Conservation (phyloP, 2,329 filamentous ascomycete species). For the Trichoderma sp. region DNA sequence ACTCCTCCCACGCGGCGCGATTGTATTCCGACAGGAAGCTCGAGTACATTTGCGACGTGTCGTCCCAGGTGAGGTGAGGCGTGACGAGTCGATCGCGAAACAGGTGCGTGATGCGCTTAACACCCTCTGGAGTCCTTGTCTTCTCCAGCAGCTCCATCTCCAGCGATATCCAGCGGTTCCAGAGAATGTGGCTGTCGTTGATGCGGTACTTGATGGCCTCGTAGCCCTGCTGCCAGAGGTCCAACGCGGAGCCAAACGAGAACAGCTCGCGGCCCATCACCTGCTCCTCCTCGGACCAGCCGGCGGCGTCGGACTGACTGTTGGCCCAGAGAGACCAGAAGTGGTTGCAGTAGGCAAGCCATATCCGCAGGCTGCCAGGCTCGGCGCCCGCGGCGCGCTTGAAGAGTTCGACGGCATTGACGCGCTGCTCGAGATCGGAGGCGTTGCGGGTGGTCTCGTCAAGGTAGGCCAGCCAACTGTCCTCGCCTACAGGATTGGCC, state of each 20-base stretch:
- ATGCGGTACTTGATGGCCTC: slow-evolving; percentile 73
- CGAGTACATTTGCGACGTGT: slow-evolving; percentile 74
- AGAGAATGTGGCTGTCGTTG: slow-evolving; percentile 75
- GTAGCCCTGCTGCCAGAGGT: slow-evolving; percentile 72
- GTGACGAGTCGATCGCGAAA: slow-evolving; percentile 70
- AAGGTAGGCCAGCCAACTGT: slow-evolving; percentile 75
- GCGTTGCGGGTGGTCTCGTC: slow-evolving; percentile 68
- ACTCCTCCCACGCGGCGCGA: slow-evolving; percentile 68
- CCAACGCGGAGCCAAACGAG: slow-evolving; percentile 65
- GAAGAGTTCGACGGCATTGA: slow-evolving; percentile 71
- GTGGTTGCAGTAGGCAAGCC: slow-evolving; percentile 78
- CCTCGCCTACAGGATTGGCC: slow-evolving; percentile 69
- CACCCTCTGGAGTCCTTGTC: slow-evolving; percentile 56
- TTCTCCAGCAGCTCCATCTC: slow-evolving; percentile 67
- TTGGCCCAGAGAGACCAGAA: slow-evolving; percentile 71
- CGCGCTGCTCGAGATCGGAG: slow-evolving; percentile 65
- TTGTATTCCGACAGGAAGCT: slow-evolving; percentile 73
- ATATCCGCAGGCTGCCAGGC: slow-evolving; percentile 71
- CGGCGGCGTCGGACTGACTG: slow-evolving; percentile 57
- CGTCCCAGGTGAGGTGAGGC: slow-evolving; percentile 75
- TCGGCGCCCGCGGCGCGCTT: slow-evolving; percentile 71
- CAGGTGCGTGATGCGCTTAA: slow-evolving; percentile 67
- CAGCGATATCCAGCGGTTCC: slow-evolving; percentile 76
- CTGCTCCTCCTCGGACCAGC: slow-evolving; percentile 69
- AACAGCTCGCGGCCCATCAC: slow-evolving; percentile 71